phyloP scores from a whole-genome alignment of 2,329 filamentous ascomycete genomes.

The Lachnellula subtilissima region DNA sequence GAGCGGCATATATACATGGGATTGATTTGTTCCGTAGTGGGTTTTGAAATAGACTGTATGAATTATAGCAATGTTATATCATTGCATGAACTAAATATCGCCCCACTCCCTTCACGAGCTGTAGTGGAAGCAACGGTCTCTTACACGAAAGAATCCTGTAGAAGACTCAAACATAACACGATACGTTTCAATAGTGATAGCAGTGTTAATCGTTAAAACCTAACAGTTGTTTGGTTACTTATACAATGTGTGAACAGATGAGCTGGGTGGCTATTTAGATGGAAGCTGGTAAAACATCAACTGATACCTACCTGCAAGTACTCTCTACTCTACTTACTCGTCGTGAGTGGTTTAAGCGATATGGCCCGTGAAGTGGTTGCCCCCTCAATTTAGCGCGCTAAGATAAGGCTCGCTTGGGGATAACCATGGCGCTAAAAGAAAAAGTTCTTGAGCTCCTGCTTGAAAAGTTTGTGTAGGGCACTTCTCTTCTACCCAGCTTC shows the following conservation, averaged over 20 bases:
- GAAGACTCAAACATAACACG: too few relatives aligned
- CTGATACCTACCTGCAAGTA: too few relatives aligned
- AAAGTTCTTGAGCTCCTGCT: background rate
- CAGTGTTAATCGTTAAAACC: too few relatives aligned
- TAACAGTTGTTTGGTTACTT: too few relatives aligned
- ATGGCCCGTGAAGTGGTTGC: background rate
- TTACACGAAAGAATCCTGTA: background rate
- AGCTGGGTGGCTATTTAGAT: too few relatives aligned
- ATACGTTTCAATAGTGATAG: too few relatives aligned
- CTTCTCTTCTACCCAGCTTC: background rate
- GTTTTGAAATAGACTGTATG: slow-evolving; percentile 1
- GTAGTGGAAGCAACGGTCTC: background rate
- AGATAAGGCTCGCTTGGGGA: background rate
- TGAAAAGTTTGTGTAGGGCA: background rate
- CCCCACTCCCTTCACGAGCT: background rate
- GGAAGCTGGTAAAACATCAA: too few relatives aligned
- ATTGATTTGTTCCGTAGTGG: background rate
- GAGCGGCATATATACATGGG: background rate
- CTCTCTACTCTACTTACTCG: too few relatives aligned
- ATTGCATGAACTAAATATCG: background rate
- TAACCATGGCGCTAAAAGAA: background rate
- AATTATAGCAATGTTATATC: background rate
- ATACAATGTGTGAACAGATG: too few relatives aligned
- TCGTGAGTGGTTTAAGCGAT: too few relatives aligned
- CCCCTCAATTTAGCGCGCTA: background rate